A percentile compares a stretch with the other conserved stretches of the same genome.
phyloP scores from a whole-genome alignment of 257 asterid genomes.

The Solanum chilense region DNA sequence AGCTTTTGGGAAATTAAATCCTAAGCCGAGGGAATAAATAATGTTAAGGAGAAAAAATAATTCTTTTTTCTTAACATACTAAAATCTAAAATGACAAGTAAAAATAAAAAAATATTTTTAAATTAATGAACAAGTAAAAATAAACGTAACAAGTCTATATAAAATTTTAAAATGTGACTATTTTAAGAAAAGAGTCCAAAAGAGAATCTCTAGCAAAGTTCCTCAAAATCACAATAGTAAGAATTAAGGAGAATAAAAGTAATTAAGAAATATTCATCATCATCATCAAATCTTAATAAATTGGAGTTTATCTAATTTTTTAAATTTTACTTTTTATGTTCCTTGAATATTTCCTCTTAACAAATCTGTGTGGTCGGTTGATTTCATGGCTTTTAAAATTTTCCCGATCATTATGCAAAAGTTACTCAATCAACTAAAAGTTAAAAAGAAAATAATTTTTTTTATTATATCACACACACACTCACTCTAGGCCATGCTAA shows the following conservation, averaged over 20 bases:
- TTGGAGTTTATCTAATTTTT: neutral
- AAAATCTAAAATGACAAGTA: too few species aligned
- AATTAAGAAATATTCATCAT: neutral
- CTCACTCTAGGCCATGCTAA: neutral
- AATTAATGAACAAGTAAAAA: neutral
- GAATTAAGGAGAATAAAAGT: neutral
- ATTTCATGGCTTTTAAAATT: conserved; percentile 3
- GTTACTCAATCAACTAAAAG: neutral
- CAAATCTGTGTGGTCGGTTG: conserved; percentile 6
- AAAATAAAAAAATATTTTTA: too few species aligned
- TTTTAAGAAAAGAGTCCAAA: neutral
- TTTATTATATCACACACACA: conserved; percentile 1
- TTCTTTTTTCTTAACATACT: too few species aligned
- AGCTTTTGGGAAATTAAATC: too few species aligned
- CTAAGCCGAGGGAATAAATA: too few species aligned
- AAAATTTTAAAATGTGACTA: neutral
- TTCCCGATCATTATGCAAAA: neutral
- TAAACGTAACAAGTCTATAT: neutral
- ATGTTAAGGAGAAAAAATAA: too few species aligned
- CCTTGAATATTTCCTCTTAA: neutral
- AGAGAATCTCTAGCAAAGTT: neutral
- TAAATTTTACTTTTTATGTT: neutral
- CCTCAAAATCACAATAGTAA: conserved; percentile 4
- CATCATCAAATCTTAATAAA: neutral
- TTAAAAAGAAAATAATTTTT: neutral